Evolutionary conservation across 768 basidiomycete species (phyloP).

Genomic region (Agaricus bisporus): DNA sequence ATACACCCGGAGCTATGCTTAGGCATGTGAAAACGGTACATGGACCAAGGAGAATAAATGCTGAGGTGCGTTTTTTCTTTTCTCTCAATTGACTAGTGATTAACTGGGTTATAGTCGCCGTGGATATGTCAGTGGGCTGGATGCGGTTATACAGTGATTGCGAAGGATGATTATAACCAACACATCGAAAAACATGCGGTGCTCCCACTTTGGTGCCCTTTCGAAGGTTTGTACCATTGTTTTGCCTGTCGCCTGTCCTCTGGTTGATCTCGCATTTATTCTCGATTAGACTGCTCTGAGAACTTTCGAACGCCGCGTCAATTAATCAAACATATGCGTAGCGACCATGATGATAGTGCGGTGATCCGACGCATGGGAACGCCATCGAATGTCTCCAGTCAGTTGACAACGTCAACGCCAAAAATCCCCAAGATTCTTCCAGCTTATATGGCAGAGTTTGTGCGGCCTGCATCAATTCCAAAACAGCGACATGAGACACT

Average conservation of each 20-base stretch:
- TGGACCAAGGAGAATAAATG: conserved; percentile 12
- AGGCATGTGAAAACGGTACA: conserved; percentile 44
- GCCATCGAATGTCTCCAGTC: conserved; percentile 22
- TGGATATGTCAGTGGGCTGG: conserved; percentile 51
- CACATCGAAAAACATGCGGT: conserved; percentile 54
- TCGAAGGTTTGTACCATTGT: conserved; percentile 35
- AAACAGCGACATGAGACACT: conserved; percentile 43
- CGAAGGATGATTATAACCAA: conserved; percentile 24
- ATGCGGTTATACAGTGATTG: conserved; percentile 42
- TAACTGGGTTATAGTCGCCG: conserved; percentile 19
- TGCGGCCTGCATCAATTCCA: conserved; percentile 41
- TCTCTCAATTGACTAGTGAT: conserved; percentile 6
- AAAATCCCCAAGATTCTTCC: conserved; percentile 27
- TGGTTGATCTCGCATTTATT: conserved; percentile 5
- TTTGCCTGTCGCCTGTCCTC: neutral
- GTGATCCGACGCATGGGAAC: conserved; percentile 36
- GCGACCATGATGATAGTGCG: neutral
- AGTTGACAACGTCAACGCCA: neutral
- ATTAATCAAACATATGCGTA: conserved; percentile 38
- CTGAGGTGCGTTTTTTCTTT: conserved; percentile 13
- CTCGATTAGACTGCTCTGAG: conserved; percentile 44
- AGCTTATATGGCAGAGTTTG: conserved; percentile 40
- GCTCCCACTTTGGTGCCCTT: conserved; percentile 38
- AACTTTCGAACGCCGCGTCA: conserved; percentile 39
- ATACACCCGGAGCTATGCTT: conserved; percentile 43